phyloP scores from a whole-genome alignment of 148 eudicot species.

The Polygonum aviculare region DNA sequence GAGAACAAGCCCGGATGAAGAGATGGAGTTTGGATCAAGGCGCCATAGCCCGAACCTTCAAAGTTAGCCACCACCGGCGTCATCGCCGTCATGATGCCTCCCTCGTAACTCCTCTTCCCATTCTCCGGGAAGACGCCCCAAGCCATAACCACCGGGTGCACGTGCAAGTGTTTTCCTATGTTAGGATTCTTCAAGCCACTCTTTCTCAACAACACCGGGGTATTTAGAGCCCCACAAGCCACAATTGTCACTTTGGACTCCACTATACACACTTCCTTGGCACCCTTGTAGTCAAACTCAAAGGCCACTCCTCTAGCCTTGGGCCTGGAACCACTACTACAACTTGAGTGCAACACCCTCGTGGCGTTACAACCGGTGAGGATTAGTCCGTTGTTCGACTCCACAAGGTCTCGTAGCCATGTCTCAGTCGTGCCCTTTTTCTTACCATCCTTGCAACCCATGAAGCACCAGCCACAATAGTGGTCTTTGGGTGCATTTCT shows the following conservation, averaged over 20 bases:
- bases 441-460: slow-evolving; percentile 65
- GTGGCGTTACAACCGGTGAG: slow-evolving; percentile 34
- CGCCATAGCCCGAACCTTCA: slow-evolving; percentile 34
- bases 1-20: slow-evolving; percentile 41
- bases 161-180: slow-evolving; percentile 28
- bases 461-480: slow-evolving; percentile 74
- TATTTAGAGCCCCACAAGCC: slow-evolving; percentile 32
- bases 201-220: slow-evolving; percentile 28
- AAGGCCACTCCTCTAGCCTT: slow-evolving; percentile 4
- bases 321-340: background rate
- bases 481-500: slow-evolving; percentile 50
- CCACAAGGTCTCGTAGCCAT: slow-evolving; percentile 58
- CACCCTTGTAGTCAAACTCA: slow-evolving; percentile 9
- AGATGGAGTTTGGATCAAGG: slow-evolving; percentile 59
- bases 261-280: slow-evolving; percentile 17
- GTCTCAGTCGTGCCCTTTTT: slow-evolving; percentile 63
- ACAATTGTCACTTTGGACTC: slow-evolving; percentile 29
- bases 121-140: slow-evolving; percentile 41
- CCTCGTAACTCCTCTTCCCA: slow-evolving; percentile 25
- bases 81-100: slow-evolving; percentile 28
- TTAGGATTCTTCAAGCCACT: slow-evolving; percentile 33
- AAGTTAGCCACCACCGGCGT: slow-evolving; percentile 5
- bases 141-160: slow-evolving; percentile 36
- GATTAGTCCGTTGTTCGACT: slow-evolving; percentile 53
- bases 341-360: slow-evolving; percentile 28